A percentile compares a stretch with the other conserved stretches of the same genome.
Evolutionary conservation across 2,329 filamentous ascomycete genomes (phyloP).

Genomic region (Pseudogymnoascus sp.): DNA sequence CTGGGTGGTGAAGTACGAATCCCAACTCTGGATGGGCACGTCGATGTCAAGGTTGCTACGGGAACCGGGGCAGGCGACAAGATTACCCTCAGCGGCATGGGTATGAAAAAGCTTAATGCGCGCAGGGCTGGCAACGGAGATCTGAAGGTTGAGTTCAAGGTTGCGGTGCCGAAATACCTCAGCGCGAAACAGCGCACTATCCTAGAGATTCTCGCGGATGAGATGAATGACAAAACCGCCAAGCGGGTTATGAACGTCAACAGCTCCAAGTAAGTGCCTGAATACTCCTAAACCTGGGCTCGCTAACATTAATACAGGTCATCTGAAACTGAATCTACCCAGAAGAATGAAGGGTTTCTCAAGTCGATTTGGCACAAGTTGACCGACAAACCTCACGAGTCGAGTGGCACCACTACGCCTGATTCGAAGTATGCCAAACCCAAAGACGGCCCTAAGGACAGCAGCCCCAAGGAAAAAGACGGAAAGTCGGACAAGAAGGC

Average conservation of each 20-base stretch:
- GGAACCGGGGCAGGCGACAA: conserved; percentile 90
- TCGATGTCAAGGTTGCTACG: conserved; percentile 83
- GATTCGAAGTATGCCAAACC: conserved; percentile 11
- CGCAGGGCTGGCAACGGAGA: conserved; percentile 67
- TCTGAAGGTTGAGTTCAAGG: conserved; percentile 87
- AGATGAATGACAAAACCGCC: conserved; percentile 87
- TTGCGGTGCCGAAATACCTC: conserved; percentile 91
- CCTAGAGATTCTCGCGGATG: conserved; percentile 90
- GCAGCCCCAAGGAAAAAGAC: conserved; percentile 7
- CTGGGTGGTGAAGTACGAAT: conserved; percentile 85
- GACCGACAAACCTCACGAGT: conserved; percentile 53
- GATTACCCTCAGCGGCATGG: conserved; percentile 81
- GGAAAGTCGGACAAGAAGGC: conserved; percentile 21
- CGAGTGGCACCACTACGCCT: neutral
- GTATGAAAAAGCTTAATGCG: conserved; percentile 77
- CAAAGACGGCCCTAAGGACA: neutral
- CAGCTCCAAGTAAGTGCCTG: conserved; percentile 40
- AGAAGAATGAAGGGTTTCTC: conserved; percentile 81
- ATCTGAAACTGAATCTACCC: conserved; percentile 30
- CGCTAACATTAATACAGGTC: neutral
- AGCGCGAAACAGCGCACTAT: conserved; percentile 86
- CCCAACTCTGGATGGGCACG: conserved; percentile 82
- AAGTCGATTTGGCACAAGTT: conserved; percentile 91
- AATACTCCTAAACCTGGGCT: neutral
- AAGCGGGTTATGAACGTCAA: conserved; percentile 85